phyloP scores from a whole-genome alignment of 495 filamentous ascomycete species.

The Astrothelium subdiscretum region DNA sequence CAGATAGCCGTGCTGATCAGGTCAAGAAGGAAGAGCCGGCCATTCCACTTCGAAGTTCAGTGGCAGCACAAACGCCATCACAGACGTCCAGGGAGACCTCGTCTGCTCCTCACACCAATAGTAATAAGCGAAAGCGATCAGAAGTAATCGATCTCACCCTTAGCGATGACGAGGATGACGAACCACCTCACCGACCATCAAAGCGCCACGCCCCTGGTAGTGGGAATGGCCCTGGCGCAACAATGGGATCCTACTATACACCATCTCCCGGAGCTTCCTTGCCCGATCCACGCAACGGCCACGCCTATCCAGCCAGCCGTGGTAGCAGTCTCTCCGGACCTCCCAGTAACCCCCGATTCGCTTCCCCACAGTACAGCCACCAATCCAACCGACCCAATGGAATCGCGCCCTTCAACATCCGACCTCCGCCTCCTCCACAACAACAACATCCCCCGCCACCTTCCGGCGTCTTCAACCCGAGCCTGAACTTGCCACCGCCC shows the following conservation, averaged over 20 bases:
- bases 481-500: background rate
- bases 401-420: background rate
- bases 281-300: background rate
- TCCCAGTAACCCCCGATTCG: background rate
- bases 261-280: background rate
- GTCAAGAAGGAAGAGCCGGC: slow-evolving; percentile 38
- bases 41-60: slow-evolving; percentile 20
- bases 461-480: background rate
- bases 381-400: slow-evolving; percentile 1
- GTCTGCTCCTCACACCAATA: slow-evolving; percentile 25
- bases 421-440: slow-evolving; percentile 4
- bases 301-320: slow-evolving; percentile 5
- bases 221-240: background rate
- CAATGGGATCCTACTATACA: background rate
- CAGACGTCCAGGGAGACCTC: slow-evolving; percentile 45
- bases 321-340: background rate
- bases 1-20: slow-evolving; percentile 35
- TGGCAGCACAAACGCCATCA: slow-evolving; percentile 35
- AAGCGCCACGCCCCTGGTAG: slow-evolving; percentile 8
- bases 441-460: background rate
- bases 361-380: background rate
- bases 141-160: slow-evolving; percentile 71
- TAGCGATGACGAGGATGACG: slow-evolving; percentile 65
- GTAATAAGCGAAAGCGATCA: slow-evolving; percentile 50
- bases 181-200: slow-evolving; percentile 27